A percentile compares a stretch with the other conserved stretches of the same genome.
phyloP scores from a whole-genome alignment of 371 early-diverging fungal species.

The Lichtheimia corymbifera region DNA sequence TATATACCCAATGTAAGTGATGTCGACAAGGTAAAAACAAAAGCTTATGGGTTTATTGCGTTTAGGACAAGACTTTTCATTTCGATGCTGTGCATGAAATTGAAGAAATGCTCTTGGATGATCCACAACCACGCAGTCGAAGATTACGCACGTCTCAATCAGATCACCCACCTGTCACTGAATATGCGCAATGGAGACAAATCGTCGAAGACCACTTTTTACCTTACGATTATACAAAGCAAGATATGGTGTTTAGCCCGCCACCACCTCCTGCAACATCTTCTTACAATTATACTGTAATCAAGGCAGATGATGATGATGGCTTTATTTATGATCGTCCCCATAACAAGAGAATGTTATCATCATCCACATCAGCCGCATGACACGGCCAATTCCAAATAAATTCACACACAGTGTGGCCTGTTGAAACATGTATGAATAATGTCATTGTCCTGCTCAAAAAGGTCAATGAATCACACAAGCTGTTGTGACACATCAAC shows the following conservation, averaged over 20 bases:
- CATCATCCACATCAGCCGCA: too few species aligned
- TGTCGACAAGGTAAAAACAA: not conserved
- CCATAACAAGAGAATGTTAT: too few species aligned
- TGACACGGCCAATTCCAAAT: too few species aligned
- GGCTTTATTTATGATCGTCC: too few species aligned
- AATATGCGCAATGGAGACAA: slow-evolving; percentile 27
- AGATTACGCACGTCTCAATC: slow-evolving; percentile 9
- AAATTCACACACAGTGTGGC: too few species aligned
- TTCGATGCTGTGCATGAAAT: slow-evolving; percentile 93
- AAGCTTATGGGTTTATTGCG: not conserved
- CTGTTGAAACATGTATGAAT: too few species aligned
- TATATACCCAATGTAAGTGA: slow-evolving; percentile 56
- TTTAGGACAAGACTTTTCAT: slow-evolving; percentile 61
- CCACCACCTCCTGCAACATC: not conserved
- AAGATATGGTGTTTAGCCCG: slow-evolving; percentile 3
- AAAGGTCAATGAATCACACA: too few species aligned
- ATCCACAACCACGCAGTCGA: slow-evolving; percentile 68
- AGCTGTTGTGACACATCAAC: too few species aligned
- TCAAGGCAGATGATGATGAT: too few species aligned
- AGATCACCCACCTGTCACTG: slow-evolving; percentile 19
- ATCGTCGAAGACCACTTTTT: slow-evolving; percentile 59
- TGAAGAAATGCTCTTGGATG: slow-evolving; percentile 88
- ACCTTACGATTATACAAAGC: slow-evolving; percentile 47
- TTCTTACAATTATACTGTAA: too few species aligned
- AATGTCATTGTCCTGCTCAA: too few species aligned